Percentiles rank a stretch among this genome's conserved stretches.
These are phyloP conservation scores for Fusarium sp. DNA, from an alignment of 2,329 filamentous ascomycete genomes.

Conservation along the genomic window DNA sequence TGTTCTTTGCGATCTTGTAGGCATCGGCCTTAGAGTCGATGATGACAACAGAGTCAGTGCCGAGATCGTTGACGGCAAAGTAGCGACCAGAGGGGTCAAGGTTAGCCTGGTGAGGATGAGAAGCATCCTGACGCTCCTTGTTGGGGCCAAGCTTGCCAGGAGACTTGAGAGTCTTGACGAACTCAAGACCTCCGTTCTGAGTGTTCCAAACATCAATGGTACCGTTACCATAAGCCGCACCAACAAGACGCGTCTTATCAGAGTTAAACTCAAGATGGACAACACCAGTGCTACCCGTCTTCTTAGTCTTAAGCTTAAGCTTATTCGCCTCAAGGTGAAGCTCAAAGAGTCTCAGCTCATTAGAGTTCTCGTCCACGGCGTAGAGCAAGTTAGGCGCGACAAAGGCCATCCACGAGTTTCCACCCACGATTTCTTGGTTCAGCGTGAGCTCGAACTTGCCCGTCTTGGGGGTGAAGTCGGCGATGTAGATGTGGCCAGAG, in stretches of 20 bases:
- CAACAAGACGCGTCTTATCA: slow-evolving; percentile 58
- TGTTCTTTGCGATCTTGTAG: slow-evolving; percentile 52
- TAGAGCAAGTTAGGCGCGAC: slow-evolving; percentile 55
- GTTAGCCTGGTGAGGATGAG: slow-evolving; percentile 60
- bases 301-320: slow-evolving; percentile 45
- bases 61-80: slow-evolving; percentile 62
- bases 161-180: slow-evolving; percentile 54
- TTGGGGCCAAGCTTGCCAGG: slow-evolving; percentile 49
- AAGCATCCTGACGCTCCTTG: slow-evolving; percentile 46
- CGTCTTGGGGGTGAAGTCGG: slow-evolving; percentile 53
- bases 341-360: slow-evolving; percentile 53
- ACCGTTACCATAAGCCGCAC: slow-evolving; percentile 55
- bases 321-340: slow-evolving; percentile 49
- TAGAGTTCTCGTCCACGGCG: slow-evolving; percentile 60
- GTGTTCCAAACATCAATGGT: slow-evolving; percentile 60
- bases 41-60: slow-evolving; percentile 59
- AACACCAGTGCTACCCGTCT: slow-evolving; percentile 55
- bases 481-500: slow-evolving; percentile 54
- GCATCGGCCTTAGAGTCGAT: slow-evolving; percentile 56
- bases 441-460: slow-evolving; percentile 52
- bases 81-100: slow-evolving; percentile 61
- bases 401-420: slow-evolving; percentile 60
- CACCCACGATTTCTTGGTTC: slow-evolving; percentile 48
- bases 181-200: slow-evolving; percentile 49
- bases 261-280: slow-evolving; percentile 61